phyloP scores from a whole-genome alignment of 164 flowering plant species.

The Taxillus chinensis region DNA sequence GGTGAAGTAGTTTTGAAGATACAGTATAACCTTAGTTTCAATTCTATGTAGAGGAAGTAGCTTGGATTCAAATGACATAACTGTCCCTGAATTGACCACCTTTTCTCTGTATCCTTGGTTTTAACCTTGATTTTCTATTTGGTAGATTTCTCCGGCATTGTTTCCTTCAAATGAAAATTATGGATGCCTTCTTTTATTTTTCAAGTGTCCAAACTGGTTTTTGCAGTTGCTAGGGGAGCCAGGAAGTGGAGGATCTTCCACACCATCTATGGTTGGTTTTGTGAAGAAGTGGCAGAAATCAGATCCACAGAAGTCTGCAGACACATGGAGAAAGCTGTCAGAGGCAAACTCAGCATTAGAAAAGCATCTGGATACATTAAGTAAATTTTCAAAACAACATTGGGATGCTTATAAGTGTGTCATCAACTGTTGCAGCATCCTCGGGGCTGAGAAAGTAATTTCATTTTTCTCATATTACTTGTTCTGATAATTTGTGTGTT shows the following conservation, averaged over 20 bases:
- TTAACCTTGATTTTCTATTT: too few relatives aligned
- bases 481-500: too few relatives aligned
- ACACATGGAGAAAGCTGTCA: slow-evolving; percentile 68
- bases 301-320: slow-evolving; percentile 59
- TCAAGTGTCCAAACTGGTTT: slow-evolving; percentile 1
- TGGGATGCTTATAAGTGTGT: slow-evolving; percentile 50
- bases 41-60: too few relatives aligned
- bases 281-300: slow-evolving; percentile 93
- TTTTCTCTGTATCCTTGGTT: too few relatives aligned
- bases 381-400: slow-evolving; percentile 51
- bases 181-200: too few relatives aligned
- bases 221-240: slow-evolving; percentile 92
- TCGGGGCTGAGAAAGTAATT: slow-evolving; percentile 55
- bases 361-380: slow-evolving; percentile 40
- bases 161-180: too few relatives aligned
- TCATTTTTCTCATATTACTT: background rate
- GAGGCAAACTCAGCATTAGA: slow-evolving; percentile 77
- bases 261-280: slow-evolving; percentile 98
- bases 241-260: slow-evolving; percentile 97
- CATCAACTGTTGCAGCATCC: slow-evolving; percentile 50
- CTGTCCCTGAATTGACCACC: too few relatives aligned
- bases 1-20: too few relatives aligned
- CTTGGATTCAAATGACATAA: too few relatives aligned
- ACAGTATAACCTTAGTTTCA: too few relatives aligned
- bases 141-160: too few relatives aligned